Evolutionary conservation across 2,329 filamentous ascomycete genomes (phyloP).

Genomic region (Talaromyces marneffei): DNA sequence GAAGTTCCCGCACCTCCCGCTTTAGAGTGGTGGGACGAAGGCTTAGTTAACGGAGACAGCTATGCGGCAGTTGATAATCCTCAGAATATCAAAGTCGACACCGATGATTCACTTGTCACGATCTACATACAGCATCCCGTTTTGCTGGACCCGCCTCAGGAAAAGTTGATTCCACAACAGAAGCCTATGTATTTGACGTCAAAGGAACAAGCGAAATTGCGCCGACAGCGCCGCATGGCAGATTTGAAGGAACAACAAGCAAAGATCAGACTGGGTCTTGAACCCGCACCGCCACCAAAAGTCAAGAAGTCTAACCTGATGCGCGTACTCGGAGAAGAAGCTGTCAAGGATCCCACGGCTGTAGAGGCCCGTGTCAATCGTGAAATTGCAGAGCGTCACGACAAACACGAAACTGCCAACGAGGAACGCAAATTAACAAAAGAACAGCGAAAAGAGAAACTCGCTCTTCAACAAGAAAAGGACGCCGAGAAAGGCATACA

Average conservation of each 20-base stretch:
- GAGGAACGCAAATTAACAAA: constrained; percentile 82
- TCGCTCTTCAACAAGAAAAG: constrained; percentile 73
- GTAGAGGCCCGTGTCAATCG: constrained; percentile 91
- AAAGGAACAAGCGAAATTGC: constrained; percentile 85
- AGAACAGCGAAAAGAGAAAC: constrained; percentile 79
- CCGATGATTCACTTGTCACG: constrained; percentile 80
- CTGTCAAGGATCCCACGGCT: constrained; percentile 92
- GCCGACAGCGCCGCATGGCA: constrained; percentile 82
- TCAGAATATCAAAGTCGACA: constrained; percentile 64
- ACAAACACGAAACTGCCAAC: constrained; percentile 72
- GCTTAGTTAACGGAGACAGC: constrained; percentile 65
- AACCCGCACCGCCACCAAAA: constrained; percentile 86
- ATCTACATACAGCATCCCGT: constrained; percentile 90
- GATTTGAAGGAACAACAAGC: constrained; percentile 94
- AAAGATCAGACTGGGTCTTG: constrained; percentile 85
- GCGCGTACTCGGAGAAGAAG: constrained; percentile 87
- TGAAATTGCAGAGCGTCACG: constrained; percentile 80
- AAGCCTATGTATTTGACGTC: constrained; percentile 91
- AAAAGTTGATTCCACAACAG: constrained; percentile 68
- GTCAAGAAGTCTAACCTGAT: constrained; percentile 97
- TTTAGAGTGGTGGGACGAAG: constrained; percentile 98
- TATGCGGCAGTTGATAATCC: constrained; percentile 67
- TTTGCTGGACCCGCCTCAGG: constrained; percentile 82
- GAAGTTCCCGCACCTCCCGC: constrained; percentile 76
- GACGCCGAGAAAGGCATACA: constrained; percentile 83